Evolutionary conservation across 139 green algal species (phyloP), one percentile per base, ranked within the genome.

Genomic region (Spirogloea muscicola): DNA sequence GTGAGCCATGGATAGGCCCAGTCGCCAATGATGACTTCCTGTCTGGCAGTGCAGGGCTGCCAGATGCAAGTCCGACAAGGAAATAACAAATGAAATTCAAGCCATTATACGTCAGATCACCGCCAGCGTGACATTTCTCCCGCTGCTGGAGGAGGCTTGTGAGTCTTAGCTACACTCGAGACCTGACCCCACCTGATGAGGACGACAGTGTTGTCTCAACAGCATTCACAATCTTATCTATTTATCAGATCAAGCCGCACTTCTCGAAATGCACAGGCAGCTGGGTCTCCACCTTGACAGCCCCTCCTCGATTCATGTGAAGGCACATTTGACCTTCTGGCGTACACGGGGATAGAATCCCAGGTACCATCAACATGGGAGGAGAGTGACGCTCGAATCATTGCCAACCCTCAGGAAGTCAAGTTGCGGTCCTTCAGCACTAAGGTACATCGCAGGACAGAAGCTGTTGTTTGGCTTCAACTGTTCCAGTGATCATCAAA

Each of bases 91-190:
- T 4, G 94, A 98, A 81, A 96, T 98, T 31, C 77, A 90, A 61
- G 91, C 89, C 41, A 96, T 98, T 71, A 93, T 98, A 39, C 86
- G 93, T 1, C 88, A 96, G 88, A 97, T 98, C 72, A 95, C 90
- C 18, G 90, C 91, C 29, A 91, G 81, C 61, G 90, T 98, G 1
- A 95, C 91, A 3, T 98, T 98, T 85, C 84, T 98, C 61, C 94
- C 94, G 0, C 86, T 98, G 2, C 86, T 98, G 1, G 86, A 91
- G 27, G 90, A 92, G 39, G 66, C 84, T 43, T 97, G 68, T 77
- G n/a, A 69, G 68, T 67, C 3, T 4, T 72, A 4, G 6, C 21
- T 72, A 10, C 43, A 9, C 25, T 60, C 21, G 39, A 18, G 39
- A 59, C 41, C 39, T 21, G 10, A 60, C 39, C 29, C 52, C 9